Base-by-base conservation (phyloP, 176 grass and related monocot species). In the Guadua angustifolia region DNA sequence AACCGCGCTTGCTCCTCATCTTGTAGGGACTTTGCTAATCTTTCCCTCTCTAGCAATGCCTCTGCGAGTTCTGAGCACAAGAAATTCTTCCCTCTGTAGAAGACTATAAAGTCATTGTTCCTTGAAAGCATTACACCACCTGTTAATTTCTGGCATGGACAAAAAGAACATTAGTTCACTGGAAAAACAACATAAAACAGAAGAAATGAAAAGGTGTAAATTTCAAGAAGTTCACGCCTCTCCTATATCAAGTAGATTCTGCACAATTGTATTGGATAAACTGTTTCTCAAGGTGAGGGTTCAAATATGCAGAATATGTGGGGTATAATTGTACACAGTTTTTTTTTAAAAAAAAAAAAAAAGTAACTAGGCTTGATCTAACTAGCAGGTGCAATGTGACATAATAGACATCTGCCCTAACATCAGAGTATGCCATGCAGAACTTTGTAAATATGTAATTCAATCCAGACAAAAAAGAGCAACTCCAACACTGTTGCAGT, bases 71-170 rank as follows among this genome's bases (percentile, higher is more conserved):
- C 89, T 51, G 84, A 77, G 70, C 86, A 88, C 87, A 98, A 91
- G 85, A 95, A 98, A 92, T 98, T 81, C 76, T 98, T 98, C 58
- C 95, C 95, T 90, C 95, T 88, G 82, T 98, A 98, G 90, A 98
- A 95, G 75, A 98, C 95, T 62, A 98, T 86, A 73, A 86, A 98
- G 17, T 95, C 93, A 69, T 93, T 98, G 89, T 93, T 95, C 75
- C 93, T 88, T 79, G 93, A 92, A 86, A 98, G 92, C 66, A 98
- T 90, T 49, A 85, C 69, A 18, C 95, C 95, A 59, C 95, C 95
- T 82, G 92, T 95, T 85, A 98, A 84, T 95, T 91, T 91, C 94
- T 97, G 87, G 68, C 25, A 18, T 77, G 40, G 13, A 87, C 73
- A 49, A 89, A 70, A 69, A 83, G 46, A 88, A 69, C 22, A 62